Conservation (phyloP, 352 stramenopile species). For the Globisporangium camurandrum region DNA sequence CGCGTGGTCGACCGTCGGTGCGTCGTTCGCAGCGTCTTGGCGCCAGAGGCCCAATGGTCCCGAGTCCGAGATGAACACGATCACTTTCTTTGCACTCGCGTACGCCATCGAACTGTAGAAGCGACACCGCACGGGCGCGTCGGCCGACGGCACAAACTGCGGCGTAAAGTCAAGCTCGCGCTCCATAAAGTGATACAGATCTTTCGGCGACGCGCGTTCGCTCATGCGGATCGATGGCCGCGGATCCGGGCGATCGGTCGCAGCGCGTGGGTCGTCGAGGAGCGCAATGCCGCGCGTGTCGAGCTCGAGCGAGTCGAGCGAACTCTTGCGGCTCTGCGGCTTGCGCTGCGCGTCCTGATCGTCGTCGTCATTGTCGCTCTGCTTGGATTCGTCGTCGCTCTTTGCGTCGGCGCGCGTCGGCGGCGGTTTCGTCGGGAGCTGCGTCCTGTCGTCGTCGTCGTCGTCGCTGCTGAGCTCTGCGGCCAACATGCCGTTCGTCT, state of each 20-base stretch:
- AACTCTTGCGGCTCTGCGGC: conserved; percentile 48
- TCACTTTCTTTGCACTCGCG: conserved; percentile 76
- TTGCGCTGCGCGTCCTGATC: too few relatives aligned
- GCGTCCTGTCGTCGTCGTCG: conserved; percentile 33
- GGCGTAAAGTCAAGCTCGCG: conserved; percentile 77
- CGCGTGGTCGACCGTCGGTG: conserved; percentile 69
- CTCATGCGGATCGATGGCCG: conserved; percentile 35
- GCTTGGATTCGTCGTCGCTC: conserved; percentile 32
- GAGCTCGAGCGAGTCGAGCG: conserved; percentile 69
- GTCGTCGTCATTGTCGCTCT: conserved; percentile 2
- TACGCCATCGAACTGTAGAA: conserved; percentile 88
- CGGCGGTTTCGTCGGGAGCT: conserved; percentile 49
- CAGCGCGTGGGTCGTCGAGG: conserved; percentile 52
- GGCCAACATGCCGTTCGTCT: conserved; percentile 58
- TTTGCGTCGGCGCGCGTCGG: conserved; percentile 20
- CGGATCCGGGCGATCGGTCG: conserved; percentile 11
- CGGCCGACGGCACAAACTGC: conserved; percentile 78
- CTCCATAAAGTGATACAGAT: conserved; percentile 85
- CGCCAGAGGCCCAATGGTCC: conserved; percentile 79
- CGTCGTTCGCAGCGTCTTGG: conserved; percentile 30
- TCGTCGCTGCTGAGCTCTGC: conserved; percentile 81
- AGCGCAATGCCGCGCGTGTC: conserved; percentile 70
- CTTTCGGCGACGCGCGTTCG: conserved; percentile 56
- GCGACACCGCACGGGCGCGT: conserved; percentile 80
- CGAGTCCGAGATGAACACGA: conserved; percentile 83